A percentile compares a stretch with the other conserved stretches of the same genome.
These are phyloP conservation scores for Pseudopyrenochaeta lycopersici DNA, from an alignment of 2,329 filamentous ascomycete genomes.

Conservation along the genomic window DNA sequence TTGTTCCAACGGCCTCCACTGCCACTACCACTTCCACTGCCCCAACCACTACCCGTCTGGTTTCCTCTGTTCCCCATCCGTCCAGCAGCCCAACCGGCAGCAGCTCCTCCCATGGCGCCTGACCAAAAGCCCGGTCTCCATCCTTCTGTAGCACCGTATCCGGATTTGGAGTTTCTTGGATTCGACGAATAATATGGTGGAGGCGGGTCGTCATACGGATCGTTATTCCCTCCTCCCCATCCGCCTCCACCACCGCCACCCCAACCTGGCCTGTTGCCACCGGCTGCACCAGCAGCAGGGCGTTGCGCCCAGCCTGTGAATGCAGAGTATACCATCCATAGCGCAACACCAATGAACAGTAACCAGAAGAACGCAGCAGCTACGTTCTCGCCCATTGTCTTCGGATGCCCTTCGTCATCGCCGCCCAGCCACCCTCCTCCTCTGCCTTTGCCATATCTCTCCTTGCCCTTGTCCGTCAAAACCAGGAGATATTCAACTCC, in stretches of 20 bases:
- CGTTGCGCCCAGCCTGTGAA: slow-evolving; percentile 47
- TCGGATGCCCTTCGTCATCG: slow-evolving; percentile 49
- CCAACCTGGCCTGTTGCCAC: slow-evolving; percentile 43
- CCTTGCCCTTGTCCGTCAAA: slow-evolving; percentile 79
- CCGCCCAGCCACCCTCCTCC: slow-evolving; percentile 49
- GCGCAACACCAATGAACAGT: slow-evolving; percentile 67
- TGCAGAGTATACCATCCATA: slow-evolving; percentile 70
- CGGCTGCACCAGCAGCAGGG: slow-evolving; percentile 29
- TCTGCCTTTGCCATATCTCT: slow-evolving; percentile 69
- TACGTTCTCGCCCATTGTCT: slow-evolving; percentile 38
- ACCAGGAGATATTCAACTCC: slow-evolving; percentile 87
- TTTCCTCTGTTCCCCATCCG: slow-evolving; percentile 51
- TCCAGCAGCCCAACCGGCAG: slow-evolving; percentile 72
- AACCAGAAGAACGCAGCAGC: slow-evolving; percentile 64
- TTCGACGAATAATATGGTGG: slow-evolving; percentile 56
- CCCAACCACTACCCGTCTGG: slow-evolving; percentile 48
- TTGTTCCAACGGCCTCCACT: slow-evolving; percentile 43
- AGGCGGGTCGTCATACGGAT: slow-evolving; percentile 57
- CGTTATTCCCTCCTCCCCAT: slow-evolving; percentile 45
- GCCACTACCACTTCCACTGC: slow-evolving; percentile 40
- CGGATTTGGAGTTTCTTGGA: slow-evolving; percentile 22
- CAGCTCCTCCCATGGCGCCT: slow-evolving; percentile 72
- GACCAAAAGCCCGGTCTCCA: slow-evolving; percentile 82
- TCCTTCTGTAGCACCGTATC: slow-evolving; percentile 48
- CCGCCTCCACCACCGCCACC: slow-evolving; percentile 54